Percentiles rank a stretch among this genome's conserved stretches.
Evolutionary conservation across 2,329 filamentous ascomycete genomes (phyloP).

Genomic region (Cytospora mali): DNA sequence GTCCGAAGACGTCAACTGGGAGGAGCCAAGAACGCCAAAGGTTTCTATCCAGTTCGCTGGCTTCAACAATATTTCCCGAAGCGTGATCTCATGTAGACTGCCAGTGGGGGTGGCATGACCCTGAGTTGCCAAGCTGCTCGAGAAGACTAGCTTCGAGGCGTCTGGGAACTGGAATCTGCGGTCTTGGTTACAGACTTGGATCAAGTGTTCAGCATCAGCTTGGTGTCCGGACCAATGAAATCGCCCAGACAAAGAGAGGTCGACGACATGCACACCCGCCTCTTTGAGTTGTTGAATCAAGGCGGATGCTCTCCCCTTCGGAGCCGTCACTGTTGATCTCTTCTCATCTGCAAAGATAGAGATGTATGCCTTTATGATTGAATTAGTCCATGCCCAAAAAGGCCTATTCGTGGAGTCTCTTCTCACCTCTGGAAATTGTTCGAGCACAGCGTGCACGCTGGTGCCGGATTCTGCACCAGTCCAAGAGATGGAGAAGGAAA

Average conservation of each 20-base stretch:
- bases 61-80: conserved; percentile 39
- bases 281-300: background rate
- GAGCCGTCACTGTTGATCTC: conserved; percentile 7
- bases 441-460: background rate
- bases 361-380: conserved; percentile 2
- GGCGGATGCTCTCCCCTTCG: background rate
- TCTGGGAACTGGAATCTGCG: conserved; percentile 39
- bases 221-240: conserved; percentile 17
- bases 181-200: conserved; percentile 35
- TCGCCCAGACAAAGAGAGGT: background rate
- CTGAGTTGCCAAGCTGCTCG: conserved; percentile 30
- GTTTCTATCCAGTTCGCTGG: conserved; percentile 41
- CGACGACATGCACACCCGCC: background rate
- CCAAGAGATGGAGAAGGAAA: conserved; percentile 1
- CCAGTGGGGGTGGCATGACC: conserved; percentile 29
- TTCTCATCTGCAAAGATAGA: conserved; percentile 9
- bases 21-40: conserved; percentile 34
- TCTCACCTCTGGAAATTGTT: conserved; percentile 4
- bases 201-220: conserved; percentile 30
- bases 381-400: background rate
- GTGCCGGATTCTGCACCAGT: conserved; percentile 1
- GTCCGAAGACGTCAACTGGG: background rate
- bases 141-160: conserved; percentile 34
- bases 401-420: background rate
- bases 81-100: conserved; percentile 36